Evolutionary conservation across 164 flowering plant genomes (phyloP).

Genomic region (Tetracentron sinense): DNA sequence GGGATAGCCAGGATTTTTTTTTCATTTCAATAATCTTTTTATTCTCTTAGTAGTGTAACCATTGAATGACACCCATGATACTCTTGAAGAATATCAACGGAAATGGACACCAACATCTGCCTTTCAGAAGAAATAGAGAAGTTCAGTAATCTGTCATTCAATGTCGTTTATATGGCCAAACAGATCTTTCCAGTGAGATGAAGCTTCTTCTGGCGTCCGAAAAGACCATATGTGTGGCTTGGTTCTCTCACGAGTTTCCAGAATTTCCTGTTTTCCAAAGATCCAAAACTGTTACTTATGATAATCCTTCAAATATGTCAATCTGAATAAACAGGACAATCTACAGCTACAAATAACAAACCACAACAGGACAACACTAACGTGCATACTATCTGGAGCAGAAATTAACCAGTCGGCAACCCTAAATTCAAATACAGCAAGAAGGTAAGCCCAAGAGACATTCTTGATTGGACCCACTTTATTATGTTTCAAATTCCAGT

Average conservation of each 20-base stretch:
- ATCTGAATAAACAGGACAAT: too few species aligned
- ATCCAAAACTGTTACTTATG: conserved; percentile 1
- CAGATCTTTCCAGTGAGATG: conserved; percentile 44
- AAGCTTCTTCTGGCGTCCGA: conserved; percentile 60
- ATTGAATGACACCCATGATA: not conserved
- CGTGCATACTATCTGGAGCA: too few species aligned
- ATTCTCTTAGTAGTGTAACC: not conserved
- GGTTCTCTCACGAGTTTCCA: conserved; percentile 49
- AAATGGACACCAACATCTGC: not conserved
- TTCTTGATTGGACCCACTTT: too few species aligned
- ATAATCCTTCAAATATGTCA: too few species aligned
- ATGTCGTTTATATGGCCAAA: conserved; percentile 46
- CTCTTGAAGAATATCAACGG: not conserved
- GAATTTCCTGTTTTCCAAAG: conserved; percentile 49
- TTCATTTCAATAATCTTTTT: not conserved
- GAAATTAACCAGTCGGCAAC: too few species aligned
- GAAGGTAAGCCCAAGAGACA: too few species aligned
- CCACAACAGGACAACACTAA: too few species aligned
- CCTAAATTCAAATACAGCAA: too few species aligned
- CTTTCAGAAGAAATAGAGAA: not conserved
- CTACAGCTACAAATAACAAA: too few species aligned
- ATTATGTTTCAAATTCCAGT: too few species aligned
- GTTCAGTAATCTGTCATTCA: conserved; percentile 23
- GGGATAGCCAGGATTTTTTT: too few species aligned
- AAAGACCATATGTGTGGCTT: conserved; percentile 57